Percentiles rank a stretch among this genome's conserved stretches.
Evolutionary conservation across 2,329 filamentous ascomycete genomes (phyloP).

Genomic region (Pestalotiopsis sp.): DNA sequence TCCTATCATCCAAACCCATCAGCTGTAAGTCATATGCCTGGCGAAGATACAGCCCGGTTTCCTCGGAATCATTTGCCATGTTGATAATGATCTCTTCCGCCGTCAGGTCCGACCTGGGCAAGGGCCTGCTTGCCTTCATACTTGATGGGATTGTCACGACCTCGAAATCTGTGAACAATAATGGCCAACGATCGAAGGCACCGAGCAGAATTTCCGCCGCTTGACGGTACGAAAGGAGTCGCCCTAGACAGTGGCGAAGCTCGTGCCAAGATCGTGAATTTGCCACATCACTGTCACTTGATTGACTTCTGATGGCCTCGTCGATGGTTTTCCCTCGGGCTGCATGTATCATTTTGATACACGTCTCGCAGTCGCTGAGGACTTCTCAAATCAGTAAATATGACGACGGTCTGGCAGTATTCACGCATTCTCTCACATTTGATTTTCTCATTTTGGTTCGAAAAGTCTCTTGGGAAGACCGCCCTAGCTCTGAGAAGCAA

Average conservation of each 20-base stretch:
- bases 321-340: background rate
- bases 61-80: conserved; percentile 2
- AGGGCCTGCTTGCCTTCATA: background rate
- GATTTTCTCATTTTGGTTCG: background rate
- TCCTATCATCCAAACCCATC: conserved; percentile 8
- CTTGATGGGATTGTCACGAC: conserved; percentile 2
- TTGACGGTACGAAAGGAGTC: conserved; percentile 12
- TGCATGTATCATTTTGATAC: background rate
- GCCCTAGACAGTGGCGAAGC: conserved; percentile 12
- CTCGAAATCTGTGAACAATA: conserved; percentile 8
- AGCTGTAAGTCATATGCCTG: background rate
- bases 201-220: conserved; percentile 12
- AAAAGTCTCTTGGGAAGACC: background rate
- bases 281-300: background rate
- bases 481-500: background rate
- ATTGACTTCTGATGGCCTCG: background rate
- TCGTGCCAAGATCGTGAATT: conserved; percentile 12
- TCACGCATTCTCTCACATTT: background rate
- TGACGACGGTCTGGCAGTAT: background rate
- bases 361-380: background rate
- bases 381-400: background rate
- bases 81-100: conserved; percentile 5
- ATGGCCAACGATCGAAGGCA: conserved; percentile 12
- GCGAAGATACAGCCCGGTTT: conserved; percentile 2
- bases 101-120: background rate